Evolutionary conservation across 106 monocot genomes (phyloP).

Genomic region (Dioscorea dumetorum): DNA sequence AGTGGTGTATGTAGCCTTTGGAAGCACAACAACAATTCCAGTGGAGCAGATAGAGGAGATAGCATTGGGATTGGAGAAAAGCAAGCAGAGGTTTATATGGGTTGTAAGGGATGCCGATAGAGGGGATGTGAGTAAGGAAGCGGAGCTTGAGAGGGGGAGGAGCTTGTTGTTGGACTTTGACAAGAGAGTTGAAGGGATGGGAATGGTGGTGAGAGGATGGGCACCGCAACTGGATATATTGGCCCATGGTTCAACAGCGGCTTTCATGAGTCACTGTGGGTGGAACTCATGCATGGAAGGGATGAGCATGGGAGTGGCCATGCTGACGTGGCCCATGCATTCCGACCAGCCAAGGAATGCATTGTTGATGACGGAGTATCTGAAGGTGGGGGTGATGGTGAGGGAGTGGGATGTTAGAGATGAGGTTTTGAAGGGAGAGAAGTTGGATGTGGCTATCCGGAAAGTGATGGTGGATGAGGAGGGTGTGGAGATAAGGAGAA

Average conservation of each 20-base stretch:
- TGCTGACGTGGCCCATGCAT: conserved; percentile 43
- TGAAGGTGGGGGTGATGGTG: conserved; percentile 20
- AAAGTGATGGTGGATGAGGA: conserved; percentile 21
- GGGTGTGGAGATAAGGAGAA: conserved; percentile 22
- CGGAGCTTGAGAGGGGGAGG: neutral
- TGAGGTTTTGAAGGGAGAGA: conserved; percentile 13
- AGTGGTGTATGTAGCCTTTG: conserved; percentile 30
- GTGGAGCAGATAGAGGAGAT: conserved; percentile 26
- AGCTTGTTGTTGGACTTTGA: neutral
- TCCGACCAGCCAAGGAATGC: conserved; percentile 43
- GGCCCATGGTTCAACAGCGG: conserved; percentile 18
- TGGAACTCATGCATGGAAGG: conserved; percentile 45
- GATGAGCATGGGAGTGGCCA: conserved; percentile 21
- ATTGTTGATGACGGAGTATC: conserved; percentile 13
- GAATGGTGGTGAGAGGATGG: conserved; percentile 14
- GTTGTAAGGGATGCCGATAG: conserved; percentile 26
- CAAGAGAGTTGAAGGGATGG: conserved; percentile 3
- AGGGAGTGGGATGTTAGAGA: conserved; percentile 20
- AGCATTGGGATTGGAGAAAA: conserved; percentile 26
- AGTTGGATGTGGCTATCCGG: conserved; percentile 15
- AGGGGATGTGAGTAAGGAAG: neutral
- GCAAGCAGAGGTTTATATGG: conserved; percentile 43
- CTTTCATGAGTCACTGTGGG: conserved; percentile 36
- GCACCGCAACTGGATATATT: conserved; percentile 18
- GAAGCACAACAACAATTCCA: conserved; percentile 19